Conservation (phyloP, 2,329 filamentous ascomycete species). For the Ceratocystis variospora region DNA sequence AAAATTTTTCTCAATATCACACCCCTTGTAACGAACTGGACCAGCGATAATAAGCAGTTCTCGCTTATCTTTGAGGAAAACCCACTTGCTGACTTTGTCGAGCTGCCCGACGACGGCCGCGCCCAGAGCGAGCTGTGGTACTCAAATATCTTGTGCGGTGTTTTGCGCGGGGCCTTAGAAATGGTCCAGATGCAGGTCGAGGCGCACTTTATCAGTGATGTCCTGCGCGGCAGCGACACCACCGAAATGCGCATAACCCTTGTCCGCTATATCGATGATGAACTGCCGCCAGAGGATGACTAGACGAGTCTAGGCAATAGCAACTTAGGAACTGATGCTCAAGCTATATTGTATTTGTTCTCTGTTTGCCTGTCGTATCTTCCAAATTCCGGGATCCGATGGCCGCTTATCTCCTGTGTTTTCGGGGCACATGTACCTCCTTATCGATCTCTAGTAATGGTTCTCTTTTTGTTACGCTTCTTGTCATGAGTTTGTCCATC, state of each 20-base stretch:
- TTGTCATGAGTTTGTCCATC: background rate
- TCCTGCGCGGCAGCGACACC: conserved; percentile 82
- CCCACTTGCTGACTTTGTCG: conserved; percentile 90
- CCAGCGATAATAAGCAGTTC: conserved; percentile 89
- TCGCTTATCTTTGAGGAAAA: conserved; percentile 95
- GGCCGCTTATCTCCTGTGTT: no score
- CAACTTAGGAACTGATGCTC: background rate
- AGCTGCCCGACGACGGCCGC: conserved; percentile 86
- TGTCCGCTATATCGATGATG: conserved; percentile 90
- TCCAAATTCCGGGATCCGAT: no score
- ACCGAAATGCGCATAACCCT: conserved; percentile 94
- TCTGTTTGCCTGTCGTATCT: no score
- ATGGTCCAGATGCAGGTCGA: conserved; percentile 99
- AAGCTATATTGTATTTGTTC: background rate
- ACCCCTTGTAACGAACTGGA: conserved; percentile 88
- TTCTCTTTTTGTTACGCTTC: background rate
- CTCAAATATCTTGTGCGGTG: conserved; percentile 90
- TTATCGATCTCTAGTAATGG: background rate
- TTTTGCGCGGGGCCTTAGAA: conserved; percentile 78
- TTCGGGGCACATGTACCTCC: no score
- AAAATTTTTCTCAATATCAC: conserved; percentile 98
- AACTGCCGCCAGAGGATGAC: conserved; percentile 92
- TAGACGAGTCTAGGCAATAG: conserved; percentile 30
- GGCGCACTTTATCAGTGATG: conserved; percentile 87
- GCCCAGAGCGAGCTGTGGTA: conserved; percentile 98